These are phyloP conservation scores for Puccinia horiana DNA, from an alignment of 1,284 basidiomycete species.

Conservation along the genomic window DNA sequence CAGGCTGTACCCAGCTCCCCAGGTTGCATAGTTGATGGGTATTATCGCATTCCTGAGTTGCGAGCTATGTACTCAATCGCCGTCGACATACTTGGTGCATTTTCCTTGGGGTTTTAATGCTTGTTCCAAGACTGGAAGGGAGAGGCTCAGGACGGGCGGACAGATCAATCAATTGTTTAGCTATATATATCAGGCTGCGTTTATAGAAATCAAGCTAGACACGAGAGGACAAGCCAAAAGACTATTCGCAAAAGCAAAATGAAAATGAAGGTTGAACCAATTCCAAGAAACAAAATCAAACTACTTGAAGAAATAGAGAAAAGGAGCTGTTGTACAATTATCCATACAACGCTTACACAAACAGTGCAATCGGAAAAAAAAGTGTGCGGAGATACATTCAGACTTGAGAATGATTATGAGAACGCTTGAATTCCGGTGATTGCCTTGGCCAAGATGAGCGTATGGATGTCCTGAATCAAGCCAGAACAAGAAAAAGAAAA, in stretches of 20 bases:
- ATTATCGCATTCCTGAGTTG: too few species aligned
- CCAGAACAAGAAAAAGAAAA: constrained; percentile 5
- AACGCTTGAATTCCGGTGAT: constrained; percentile 48
- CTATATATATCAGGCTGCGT: too few species aligned
- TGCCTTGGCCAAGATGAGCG: constrained; percentile 43
- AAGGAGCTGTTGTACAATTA: background rate
- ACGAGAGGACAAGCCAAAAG: too few species aligned
- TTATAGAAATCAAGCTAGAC: too few species aligned
- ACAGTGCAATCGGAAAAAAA: background rate
- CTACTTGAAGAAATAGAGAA: background rate
- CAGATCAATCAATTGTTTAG: too few species aligned
- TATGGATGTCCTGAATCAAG: constrained; percentile 42
- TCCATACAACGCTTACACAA: background rate
- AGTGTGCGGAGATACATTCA: background rate
- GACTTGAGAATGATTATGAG: background rate
- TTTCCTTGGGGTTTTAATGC: too few species aligned
- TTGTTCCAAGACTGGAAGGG: too few species aligned
- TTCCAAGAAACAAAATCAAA: background rate
- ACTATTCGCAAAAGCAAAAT: background rate
- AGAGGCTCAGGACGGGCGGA: too few species aligned
- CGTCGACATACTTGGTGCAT: too few species aligned
- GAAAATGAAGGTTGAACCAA: background rate
- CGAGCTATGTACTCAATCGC: too few species aligned
- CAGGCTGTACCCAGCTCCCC: too few species aligned
- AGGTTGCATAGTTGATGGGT: too few species aligned